Evolutionary conservation across 2,329 filamentous ascomycete genomes (phyloP), one percentile per base, ranked within the genome.

Genomic region (Pseudogymnoascus sp.): DNA sequence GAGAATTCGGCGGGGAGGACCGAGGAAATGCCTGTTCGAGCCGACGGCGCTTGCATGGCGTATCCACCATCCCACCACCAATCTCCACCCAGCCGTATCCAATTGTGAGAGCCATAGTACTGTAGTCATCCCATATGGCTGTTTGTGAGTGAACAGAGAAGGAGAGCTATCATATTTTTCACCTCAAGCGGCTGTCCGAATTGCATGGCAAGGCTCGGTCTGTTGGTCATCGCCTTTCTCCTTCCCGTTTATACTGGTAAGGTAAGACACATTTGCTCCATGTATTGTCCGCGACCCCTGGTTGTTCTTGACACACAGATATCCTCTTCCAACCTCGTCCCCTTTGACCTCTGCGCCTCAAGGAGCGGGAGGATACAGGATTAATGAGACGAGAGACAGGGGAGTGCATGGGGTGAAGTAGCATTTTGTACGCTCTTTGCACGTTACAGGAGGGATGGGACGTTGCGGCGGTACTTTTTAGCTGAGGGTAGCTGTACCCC

Each of bases 301-400:
- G 46, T 53, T 53, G 46, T 53, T 53, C 23, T 53, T 53, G 46
- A 53, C 46, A 53, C 46, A 53, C 46, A 53, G 23, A 53, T 53
- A 53, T 31, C 25, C 14, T 28, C 23, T 31, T 53, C 23, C 46
- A 31, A 11, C 46, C 25, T 31, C 25, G 3, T 53, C 21, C 46
- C 46, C 46, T 53, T 53, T 53, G 14, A 53, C 11, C 14, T 31
- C 25, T 53, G 23, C 14, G 46, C 46, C 46, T 23, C 46, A 28
- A 31, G 23, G 46, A 53, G 46, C 23, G 46, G 46, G 46, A 53
- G 46, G 23, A 50, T 12, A 50, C 44, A 50, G 44, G 44, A 50
- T 31, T 50, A n/a, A 50, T 50, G 44, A 50, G 44, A 50, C 44
- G 8, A 28, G 23, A 53, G 46, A 53, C 46, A 53, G 25, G 25